These are phyloP conservation scores for Hirsutella thompsonii DNA, from an alignment of 2,329 filamentous ascomycete species.

Conservation along the genomic window DNA sequence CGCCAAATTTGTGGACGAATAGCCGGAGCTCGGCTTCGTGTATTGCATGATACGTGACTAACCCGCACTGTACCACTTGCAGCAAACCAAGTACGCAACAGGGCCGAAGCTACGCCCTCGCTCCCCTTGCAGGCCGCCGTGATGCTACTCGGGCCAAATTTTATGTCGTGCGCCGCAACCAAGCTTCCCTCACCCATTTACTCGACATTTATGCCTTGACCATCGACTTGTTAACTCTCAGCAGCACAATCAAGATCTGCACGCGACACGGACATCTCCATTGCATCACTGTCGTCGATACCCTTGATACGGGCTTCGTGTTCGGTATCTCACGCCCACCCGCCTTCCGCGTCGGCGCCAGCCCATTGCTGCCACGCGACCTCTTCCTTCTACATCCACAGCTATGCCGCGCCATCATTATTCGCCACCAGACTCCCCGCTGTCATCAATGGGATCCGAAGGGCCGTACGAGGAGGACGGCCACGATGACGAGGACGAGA, in stretches of 20 bases:
- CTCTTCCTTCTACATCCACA: neutral
- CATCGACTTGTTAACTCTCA: neutral
- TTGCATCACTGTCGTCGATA: neutral
- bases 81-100: neutral
- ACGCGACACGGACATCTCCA: neutral
- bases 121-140: conserved; percentile 2
- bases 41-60: neutral
- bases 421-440: conserved; percentile 30
- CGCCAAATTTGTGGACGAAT: too few species aligned
- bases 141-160: neutral
- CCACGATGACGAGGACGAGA: conserved; percentile 26
- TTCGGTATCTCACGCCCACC: too few species aligned
- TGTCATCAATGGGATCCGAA: conserved; percentile 33
- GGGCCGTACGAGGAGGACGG: conserved; percentile 33
- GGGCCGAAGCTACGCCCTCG: conserved; percentile 1
- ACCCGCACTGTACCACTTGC: neutral
- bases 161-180: conserved; percentile 1
- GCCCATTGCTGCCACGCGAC: too few species aligned
- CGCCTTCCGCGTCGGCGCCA: too few species aligned
- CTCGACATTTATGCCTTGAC: neutral
- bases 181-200: neutral
- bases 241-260: too few species aligned
- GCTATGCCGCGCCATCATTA: conserved; percentile 9
- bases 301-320: too few species aligned
- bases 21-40: too few species aligned